A percentile compares a stretch with the other conserved stretches of the same genome.
These are phyloP conservation scores for Mycocentrospora acerina DNA, from an alignment of 2,329 filamentous ascomycete genomes.

Conservation along the genomic window DNA sequence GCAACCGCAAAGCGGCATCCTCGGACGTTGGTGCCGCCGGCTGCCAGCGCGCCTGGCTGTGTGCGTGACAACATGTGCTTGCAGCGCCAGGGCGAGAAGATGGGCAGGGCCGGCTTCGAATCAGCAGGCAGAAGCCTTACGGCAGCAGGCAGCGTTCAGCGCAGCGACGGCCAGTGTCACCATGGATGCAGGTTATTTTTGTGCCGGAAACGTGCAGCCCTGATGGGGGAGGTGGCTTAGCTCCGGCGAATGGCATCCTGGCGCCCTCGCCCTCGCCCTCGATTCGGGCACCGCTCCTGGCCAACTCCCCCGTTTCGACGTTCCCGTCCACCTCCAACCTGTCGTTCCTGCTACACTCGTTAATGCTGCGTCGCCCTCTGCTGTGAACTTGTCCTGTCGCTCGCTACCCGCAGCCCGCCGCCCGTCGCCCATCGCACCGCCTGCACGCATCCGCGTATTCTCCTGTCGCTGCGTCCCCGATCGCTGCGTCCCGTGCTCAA, in stretches of 20 bases:
- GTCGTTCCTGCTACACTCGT: constrained; percentile 12
- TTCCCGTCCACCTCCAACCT: constrained; percentile 6
- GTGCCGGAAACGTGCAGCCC: constrained; percentile 20
- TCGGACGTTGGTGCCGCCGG: too few species aligned
- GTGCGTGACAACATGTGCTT: constrained; percentile 10
- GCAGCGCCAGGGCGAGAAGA: constrained; percentile 11
- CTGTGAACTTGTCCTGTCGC: constrained; percentile 1
- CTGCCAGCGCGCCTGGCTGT: not conserved
- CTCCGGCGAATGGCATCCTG: constrained; percentile 7
- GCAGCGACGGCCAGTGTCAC: constrained; percentile 25
- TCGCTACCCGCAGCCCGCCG: constrained; percentile 10
- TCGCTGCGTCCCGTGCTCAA: constrained; percentile 17
- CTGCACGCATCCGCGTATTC: too few species aligned
- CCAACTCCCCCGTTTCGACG: constrained; percentile 9
- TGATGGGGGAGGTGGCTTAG: constrained; percentile 17
- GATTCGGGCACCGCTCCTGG: constrained; percentile 4
- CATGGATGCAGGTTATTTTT: constrained; percentile 29
- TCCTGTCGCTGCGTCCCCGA: constrained; percentile 7
- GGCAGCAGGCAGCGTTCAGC: constrained; percentile 8
- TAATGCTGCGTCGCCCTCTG: not conserved
- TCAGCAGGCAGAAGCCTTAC: constrained; percentile 5
- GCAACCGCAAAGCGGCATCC: too few species aligned
- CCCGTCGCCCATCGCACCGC: constrained; percentile 5
- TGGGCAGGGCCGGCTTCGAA: constrained; percentile 6
- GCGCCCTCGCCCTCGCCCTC: constrained; percentile 2